Evolutionary conservation across 768 basidiomycete genomes (phyloP).

Genomic region (Thelephora aurantiotincta): DNA sequence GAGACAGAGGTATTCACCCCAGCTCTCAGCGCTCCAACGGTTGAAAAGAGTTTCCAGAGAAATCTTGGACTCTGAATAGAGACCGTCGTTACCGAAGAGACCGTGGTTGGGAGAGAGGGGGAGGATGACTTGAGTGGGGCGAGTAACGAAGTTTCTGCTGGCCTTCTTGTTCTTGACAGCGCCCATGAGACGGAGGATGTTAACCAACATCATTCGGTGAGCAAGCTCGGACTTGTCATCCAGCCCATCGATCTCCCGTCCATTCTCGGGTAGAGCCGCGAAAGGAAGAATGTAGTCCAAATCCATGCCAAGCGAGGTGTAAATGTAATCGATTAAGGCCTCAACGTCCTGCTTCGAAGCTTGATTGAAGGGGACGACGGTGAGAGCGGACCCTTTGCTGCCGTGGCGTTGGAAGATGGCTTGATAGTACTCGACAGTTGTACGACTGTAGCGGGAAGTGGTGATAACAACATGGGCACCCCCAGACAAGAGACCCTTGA

Average conservation of each 20-base stretch:
- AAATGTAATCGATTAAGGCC: constrained; percentile 96
- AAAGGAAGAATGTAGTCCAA: constrained; percentile 98
- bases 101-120: constrained; percentile 98
- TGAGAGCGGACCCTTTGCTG: constrained; percentile 89
- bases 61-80: constrained; percentile 98
- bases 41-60: constrained; percentile 97
- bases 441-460: constrained; percentile 92
- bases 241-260: constrained; percentile 92
- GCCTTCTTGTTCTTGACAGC: constrained; percentile 99
- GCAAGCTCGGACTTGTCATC: constrained; percentile 98
- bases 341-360: constrained; percentile 98
- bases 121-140: constrained; percentile 95
- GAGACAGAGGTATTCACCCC: constrained; percentile 97
- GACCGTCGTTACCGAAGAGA: constrained; percentile 91
- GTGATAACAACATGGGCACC: constrained; percentile 96
- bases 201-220: constrained; percentile 97
- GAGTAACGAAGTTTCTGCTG: constrained; percentile 88
- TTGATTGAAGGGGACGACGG: constrained; percentile 98
- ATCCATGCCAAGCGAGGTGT: constrained; percentile 87
- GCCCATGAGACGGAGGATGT: constrained; percentile 89
- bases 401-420: constrained; percentile 93
- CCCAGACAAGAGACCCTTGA: constrained; percentile 92
- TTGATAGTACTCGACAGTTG: constrained; percentile 96
- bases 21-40: constrained; percentile 94
- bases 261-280: constrained; percentile 96